Conservation (phyloP, 371 early-diverging fungal species). For the Saksenaea vasiformis region DNA sequence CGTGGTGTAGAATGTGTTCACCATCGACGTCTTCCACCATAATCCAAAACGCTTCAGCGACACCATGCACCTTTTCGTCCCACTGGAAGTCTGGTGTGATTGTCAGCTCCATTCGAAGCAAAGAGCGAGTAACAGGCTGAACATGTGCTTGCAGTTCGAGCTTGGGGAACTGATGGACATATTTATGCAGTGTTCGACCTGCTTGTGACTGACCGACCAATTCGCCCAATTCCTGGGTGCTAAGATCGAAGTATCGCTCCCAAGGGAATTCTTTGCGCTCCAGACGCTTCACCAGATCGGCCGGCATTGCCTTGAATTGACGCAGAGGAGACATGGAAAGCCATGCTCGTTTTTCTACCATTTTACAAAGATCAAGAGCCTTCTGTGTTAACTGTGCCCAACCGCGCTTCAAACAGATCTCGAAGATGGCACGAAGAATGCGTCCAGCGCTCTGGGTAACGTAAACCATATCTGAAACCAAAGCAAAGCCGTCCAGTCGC, state of each 20-base stretch:
- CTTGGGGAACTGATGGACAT: slow-evolving; percentile 92
- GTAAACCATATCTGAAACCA: slow-evolving; percentile 95
- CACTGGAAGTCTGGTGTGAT: slow-evolving; percentile 93
- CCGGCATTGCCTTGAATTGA: slow-evolving; percentile 84
- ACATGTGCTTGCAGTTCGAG: slow-evolving; percentile 87
- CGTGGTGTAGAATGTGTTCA: slow-evolving; percentile 85
- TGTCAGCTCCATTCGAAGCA: slow-evolving; percentile 87
- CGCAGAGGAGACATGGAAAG: slow-evolving; percentile 92
- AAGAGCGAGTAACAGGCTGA: slow-evolving; percentile 90
- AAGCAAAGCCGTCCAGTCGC: slow-evolving; percentile 90
- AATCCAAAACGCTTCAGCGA: slow-evolving; percentile 92
- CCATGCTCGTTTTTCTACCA: slow-evolving; percentile 94
- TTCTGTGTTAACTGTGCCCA: slow-evolving; percentile 92
- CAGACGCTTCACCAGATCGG: slow-evolving; percentile 82
- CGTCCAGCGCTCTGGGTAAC: slow-evolving; percentile 95
- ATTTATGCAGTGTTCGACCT: slow-evolving; percentile 85
- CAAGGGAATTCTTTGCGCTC: slow-evolving; percentile 95
- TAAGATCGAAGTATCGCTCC: slow-evolving; percentile 91
- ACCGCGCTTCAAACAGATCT: slow-evolving; percentile 91
- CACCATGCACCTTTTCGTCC: slow-evolving; percentile 86
- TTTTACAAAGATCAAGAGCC: slow-evolving; percentile 89
- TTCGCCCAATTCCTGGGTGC: slow-evolving; percentile 92
- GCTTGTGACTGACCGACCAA: slow-evolving; percentile 84
- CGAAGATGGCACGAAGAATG: slow-evolving; percentile 95
- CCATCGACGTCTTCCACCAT: slow-evolving; percentile 93